Percentiles rank a stretch among this genome's conserved stretches.
Evolutionary conservation across 345 rosid genomes (phyloP).

Genomic region (Citrus sinensis): DVS_A1.0 CM039169.1:23878001-23878500

Average conservation of each 20-base stretch:
- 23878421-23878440: neutral
- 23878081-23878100: neutral
- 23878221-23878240: constrained; percentile 3
- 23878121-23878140: neutral
- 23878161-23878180: neutral
- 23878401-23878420: neutral
- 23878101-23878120: neutral
- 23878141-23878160: neutral
- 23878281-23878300: constrained; percentile 6
- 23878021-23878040: neutral
- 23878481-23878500: neutral
- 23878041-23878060: neutral
- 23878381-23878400: neutral
- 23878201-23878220: neutral
- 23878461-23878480: neutral
- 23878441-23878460: neutral
- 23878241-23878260: constrained; percentile 24
- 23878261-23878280: constrained; percentile 10
- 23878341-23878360: neutral
- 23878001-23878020: neutral
- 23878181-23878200: neutral
- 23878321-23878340: neutral
- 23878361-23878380: neutral
- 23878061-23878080: neutral
- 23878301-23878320: neutral